These are phyloP conservation scores for Eucalyptus marginata DNA, from an alignment of 345 rosid species.

Conservation along the genomic window DNA sequence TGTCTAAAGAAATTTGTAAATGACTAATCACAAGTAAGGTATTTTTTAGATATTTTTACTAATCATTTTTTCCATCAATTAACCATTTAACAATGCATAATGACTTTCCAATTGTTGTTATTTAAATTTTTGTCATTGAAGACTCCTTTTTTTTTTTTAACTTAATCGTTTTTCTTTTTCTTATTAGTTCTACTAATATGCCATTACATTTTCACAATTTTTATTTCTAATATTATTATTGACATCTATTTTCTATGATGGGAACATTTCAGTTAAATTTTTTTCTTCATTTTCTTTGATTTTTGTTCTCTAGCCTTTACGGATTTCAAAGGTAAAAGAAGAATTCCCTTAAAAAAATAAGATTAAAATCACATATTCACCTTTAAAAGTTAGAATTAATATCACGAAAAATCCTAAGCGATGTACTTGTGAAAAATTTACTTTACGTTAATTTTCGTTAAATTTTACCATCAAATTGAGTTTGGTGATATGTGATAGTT, in stretches of 20 bases:
- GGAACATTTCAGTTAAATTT: not conserved
- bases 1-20: not conserved
- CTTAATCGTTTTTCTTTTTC: not conserved
- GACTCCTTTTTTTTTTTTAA: not conserved
- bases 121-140: not conserved
- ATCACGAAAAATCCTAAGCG: too few relatives aligned
- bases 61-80: not conserved
- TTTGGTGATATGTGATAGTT: accelerated
- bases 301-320: not conserved
- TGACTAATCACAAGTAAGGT: not conserved
- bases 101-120: not conserved
- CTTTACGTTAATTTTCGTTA: accelerated
- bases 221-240: not conserved
- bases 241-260: not conserved
- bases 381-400: not conserved
- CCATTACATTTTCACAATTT: not conserved
- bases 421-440: too few relatives aligned
- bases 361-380: not conserved
- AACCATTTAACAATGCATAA: not conserved
- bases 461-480: too few relatives aligned
- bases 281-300: not conserved
- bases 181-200: not conserved
- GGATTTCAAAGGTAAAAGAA: accelerated
- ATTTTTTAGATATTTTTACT: not conserved
- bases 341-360: accelerated